Base-by-base conservation (phyloP, 179 eudicot species). In the Silene noctiflora region DNA sequence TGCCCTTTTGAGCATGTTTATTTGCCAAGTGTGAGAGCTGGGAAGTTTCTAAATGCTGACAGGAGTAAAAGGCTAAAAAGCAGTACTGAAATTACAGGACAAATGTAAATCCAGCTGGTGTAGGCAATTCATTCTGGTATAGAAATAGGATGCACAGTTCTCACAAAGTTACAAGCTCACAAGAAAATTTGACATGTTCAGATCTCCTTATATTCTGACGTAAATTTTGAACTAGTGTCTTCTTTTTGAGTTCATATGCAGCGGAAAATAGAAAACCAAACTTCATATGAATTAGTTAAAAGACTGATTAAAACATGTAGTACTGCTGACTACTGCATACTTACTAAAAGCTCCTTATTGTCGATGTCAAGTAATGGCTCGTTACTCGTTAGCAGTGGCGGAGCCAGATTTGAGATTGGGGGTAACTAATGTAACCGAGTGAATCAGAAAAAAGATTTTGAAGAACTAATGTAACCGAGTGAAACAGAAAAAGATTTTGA, bases 61-160 rank as follows among this genome's bases (percentile, higher is more conserved):
- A 53, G 48, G 69, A 75, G 79, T 31, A 91, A 91, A 88, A 83
- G 85, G 72, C 77, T 86, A 77, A 89, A 85, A 77, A 55, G 75
- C 48, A 76, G 65, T 24, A 56, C 39, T 21, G 78, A 80, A 60
- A 48, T 83, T 4, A 5, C 68, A 51, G 71, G 73, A 71, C 53
- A 77, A 63, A 44, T 27, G 69, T 70, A 62, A 44, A 58, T 75
- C 13, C 17, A 7, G 21, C 19, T 21, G 20, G 53, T 39, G 53
- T 17, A 35, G 51, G 16, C 35, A 35, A 55, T 9, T 33, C 25
- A 9, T 46, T 11, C 11, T 46, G 3, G 14, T 69, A 4, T 60
- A 2, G n/a, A 6, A 20, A 19, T 60, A 19, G 12, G 10, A 20
- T 60, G 25, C 64, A 60, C 64, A 60, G 12, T 11, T 19, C n/a